Evolutionary conservation across 495 filamentous ascomycete species (phyloP), one percentile per base, ranked within the genome.

Genomic region (Penicillium steckii): DNA sequence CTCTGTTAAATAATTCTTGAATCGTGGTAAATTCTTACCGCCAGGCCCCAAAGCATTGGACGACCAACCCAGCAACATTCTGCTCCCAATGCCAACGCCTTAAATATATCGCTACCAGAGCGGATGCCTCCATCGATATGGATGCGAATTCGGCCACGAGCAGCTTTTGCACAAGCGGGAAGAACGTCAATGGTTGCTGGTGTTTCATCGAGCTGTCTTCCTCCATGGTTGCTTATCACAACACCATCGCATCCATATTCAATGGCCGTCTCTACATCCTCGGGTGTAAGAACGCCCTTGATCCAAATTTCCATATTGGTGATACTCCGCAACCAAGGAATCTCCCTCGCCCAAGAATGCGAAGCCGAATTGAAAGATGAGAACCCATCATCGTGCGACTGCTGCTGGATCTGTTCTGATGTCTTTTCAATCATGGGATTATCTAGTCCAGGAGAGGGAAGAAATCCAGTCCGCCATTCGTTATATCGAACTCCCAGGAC

Each of bases 211-310:
- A 88, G 59, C 50, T 80, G 82, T 23, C 88, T 61, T 0, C 87
- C 88, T 8, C 88, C 88, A 63, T 91, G 88, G 50, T 90, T 91
- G 44, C 76, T 81, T 82, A 61, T 23, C 80, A 85, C 70, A 48
- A 86, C 78, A 2, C 81, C 80, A 56, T 84, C 80, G 30, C 75
- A 71, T 0, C 80, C 80, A 35, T 72, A 56, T 53, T 85, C 71
- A 0, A 80, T 77, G 8, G 78, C 79, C 44, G 68, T 75, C 38
- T 71, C 66, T 21, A 80, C 81, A 68, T 85, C 82, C 25, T 73
- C 71, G 8, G 80, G 74, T 32, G 70, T 72, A 52, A 84, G 74
- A 7, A 83, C 75, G 0, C 83, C 81, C 57, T 85, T 84, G 22
- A 83, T 71, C 53, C 81, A 67, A 26, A 84, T 78, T 22, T 79